A percentile compares a stretch with the other conserved stretches of the same genome.
Evolutionary conservation across 495 filamentous ascomycete genomes (phyloP).

Genomic region (Tuber borchii): DNA sequence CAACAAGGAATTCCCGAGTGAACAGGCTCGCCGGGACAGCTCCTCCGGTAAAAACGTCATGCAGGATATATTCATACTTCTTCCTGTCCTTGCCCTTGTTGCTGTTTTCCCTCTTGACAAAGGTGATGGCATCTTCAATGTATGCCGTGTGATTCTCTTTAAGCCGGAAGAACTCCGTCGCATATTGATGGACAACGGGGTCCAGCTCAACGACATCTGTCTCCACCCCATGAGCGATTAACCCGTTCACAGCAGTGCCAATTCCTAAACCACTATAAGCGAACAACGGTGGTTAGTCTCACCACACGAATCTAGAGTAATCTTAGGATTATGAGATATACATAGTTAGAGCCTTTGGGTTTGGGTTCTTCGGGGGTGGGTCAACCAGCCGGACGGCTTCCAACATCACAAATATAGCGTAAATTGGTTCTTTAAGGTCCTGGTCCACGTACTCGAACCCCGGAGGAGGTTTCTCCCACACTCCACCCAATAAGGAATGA

Average conservation of each 20-base stretch:
- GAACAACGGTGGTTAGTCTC: slow-evolving; percentile 1
- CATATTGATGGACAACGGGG: slow-evolving; percentile 76
- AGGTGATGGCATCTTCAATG: slow-evolving; percentile 73
- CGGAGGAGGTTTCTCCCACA: slow-evolving; percentile 62
- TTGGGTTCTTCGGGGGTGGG: slow-evolving; percentile 44
- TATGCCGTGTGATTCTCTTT: slow-evolving; percentile 68
- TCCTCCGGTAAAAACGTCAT: slow-evolving; percentile 98
- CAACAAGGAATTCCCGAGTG: slow-evolving; percentile 70
- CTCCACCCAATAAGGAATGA: slow-evolving; percentile 88
- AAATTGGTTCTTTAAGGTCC: slow-evolving; percentile 71
- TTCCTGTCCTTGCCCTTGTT: slow-evolving; percentile 40
- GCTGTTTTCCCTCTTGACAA: slow-evolving; percentile 49
- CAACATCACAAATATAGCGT: slow-evolving; percentile 84
- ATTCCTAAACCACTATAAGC: slow-evolving; percentile 72
- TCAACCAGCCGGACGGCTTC: slow-evolving; percentile 81
- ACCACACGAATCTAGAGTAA: neutral
- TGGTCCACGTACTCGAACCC: slow-evolving; percentile 45
- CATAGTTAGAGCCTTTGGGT: slow-evolving; percentile 76
- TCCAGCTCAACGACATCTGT: slow-evolving; percentile 94
- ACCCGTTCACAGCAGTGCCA: slow-evolving; percentile 77
- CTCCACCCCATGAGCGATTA: slow-evolving; percentile 80
- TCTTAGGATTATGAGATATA: slow-evolving; percentile 44
- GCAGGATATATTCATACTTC: slow-evolving; percentile 83
- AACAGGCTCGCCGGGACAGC: slow-evolving; percentile 85
- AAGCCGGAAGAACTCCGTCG: slow-evolving; percentile 73